These are phyloP conservation scores for Nemania serpens DNA, from an alignment of 2,329 filamentous ascomycete species.

Conservation along the genomic window DNA sequence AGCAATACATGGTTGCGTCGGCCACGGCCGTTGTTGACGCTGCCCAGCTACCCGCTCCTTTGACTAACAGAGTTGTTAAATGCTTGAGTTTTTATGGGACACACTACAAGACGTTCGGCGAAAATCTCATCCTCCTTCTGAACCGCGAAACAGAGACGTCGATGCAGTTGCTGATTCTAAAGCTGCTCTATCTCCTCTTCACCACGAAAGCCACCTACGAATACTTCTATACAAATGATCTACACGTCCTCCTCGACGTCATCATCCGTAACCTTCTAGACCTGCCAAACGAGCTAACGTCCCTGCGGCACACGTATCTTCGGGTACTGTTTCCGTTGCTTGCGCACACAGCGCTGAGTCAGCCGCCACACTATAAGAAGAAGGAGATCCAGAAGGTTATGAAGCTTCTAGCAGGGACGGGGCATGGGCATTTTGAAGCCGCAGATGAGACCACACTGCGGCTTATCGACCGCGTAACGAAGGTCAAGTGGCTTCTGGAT, in stretches of 20 bases:
- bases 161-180: conserved; percentile 92
- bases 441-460: conserved; percentile 80
- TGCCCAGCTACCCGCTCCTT: conserved; percentile 50
- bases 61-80: conserved; percentile 95
- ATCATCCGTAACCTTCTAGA: conserved; percentile 97
- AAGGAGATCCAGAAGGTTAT: conserved; percentile 81
- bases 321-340: conserved; percentile 89
- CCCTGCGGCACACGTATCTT: conserved; percentile 89
- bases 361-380: conserved; percentile 88
- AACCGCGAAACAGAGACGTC: conserved; percentile 96
- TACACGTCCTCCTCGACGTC: conserved; percentile 91
- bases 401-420: conserved; percentile 68
- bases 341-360: conserved; percentile 85
- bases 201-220: conserved; percentile 90
- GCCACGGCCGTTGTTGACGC: conserved; percentile 56
- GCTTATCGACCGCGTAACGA: conserved; percentile 74
- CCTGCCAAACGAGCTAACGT: conserved; percentile 78
- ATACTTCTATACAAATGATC: conserved; percentile 98
- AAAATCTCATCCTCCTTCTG: conserved; percentile 93
- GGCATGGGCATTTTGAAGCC: conserved; percentile 76
- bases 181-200: conserved; percentile 93
- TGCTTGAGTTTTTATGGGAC: conserved; percentile 80
- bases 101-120: conserved; percentile 90
- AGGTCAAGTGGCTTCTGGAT: conserved; percentile 69
- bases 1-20: conserved; percentile 91